Percentiles rank a stretch among this genome's conserved stretches.
Conservation (phyloP, 257 asterid genomes). For the Echites panduratus region DNA sequence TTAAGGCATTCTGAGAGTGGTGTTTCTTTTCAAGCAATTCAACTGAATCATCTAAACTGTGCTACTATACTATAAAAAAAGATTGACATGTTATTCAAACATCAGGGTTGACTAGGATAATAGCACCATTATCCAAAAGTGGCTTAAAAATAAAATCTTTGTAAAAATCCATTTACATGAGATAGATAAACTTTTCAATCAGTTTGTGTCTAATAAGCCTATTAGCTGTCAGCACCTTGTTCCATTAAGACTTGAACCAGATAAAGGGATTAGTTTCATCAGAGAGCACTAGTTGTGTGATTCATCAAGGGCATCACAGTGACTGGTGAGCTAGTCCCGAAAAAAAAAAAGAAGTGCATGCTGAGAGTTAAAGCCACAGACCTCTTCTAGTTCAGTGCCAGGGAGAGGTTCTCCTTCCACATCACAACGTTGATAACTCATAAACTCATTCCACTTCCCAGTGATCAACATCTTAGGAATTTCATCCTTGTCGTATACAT, state of each 20-base stretch:
- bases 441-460: conserved; percentile 79
- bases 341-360: conserved; percentile 4
- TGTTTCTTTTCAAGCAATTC: neutral
- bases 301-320: neutral
- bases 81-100: neutral
- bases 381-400: conserved; percentile 79
- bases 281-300: neutral
- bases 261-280: neutral
- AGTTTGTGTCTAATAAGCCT: neutral
- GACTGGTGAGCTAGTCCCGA: neutral
- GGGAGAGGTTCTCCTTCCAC: conserved; percentile 85
- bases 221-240: neutral
- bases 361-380: conserved; percentile 16
- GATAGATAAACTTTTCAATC: neutral
- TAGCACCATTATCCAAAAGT: neutral
- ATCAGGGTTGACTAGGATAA: neutral
- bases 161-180: neutral
- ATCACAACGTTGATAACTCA: conserved; percentile 89
- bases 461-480: conserved; percentile 90
- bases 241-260: neutral
- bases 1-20: neutral
- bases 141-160: neutral
- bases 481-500: conserved; percentile 68
- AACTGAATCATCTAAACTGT: neutral
- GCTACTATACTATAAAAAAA: neutral